Conservation (phyloP, 371 early-diverging fungal species). For the Actinomortierella wolfii region DNA sequence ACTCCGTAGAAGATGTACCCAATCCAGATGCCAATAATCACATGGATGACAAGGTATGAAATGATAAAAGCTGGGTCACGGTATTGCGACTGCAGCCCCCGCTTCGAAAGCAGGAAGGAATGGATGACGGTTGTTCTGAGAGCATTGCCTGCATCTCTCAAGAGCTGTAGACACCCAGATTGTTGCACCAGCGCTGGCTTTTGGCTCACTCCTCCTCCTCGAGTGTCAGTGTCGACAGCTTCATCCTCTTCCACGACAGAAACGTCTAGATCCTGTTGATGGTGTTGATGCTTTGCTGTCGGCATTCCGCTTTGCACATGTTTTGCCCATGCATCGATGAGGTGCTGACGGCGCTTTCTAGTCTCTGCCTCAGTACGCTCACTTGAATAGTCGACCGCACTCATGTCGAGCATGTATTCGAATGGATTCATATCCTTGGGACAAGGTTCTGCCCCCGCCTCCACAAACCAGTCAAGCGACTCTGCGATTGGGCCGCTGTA, state of each 20-base stretch:
- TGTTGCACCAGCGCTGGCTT: background rate
- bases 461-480: conserved; percentile 14
- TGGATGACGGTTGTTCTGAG: no score
- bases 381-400: conserved; percentile 2
- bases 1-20: conserved; percentile 7
- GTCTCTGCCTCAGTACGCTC: background rate
- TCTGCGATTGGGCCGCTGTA: conserved; percentile 11
- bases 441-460: conserved; percentile 6
- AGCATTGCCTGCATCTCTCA: no score
- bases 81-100: no score
- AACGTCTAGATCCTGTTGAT: no score
- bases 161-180: conserved; percentile 1
- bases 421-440: conserved; percentile 16
- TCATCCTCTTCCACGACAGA: no score
- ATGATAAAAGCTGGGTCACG: no score
- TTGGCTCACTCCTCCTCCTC: background rate
- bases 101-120: no score
- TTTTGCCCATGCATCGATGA: background rate
- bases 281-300: no score
- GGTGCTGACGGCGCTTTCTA: background rate
- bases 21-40: background rate
- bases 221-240: no score
- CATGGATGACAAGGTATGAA: background rate
- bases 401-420: conserved; percentile 15
- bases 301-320: no score